Evolutionary conservation across 116 monocot species (phyloP).

Genomic region (Zostera marina): DNA sequence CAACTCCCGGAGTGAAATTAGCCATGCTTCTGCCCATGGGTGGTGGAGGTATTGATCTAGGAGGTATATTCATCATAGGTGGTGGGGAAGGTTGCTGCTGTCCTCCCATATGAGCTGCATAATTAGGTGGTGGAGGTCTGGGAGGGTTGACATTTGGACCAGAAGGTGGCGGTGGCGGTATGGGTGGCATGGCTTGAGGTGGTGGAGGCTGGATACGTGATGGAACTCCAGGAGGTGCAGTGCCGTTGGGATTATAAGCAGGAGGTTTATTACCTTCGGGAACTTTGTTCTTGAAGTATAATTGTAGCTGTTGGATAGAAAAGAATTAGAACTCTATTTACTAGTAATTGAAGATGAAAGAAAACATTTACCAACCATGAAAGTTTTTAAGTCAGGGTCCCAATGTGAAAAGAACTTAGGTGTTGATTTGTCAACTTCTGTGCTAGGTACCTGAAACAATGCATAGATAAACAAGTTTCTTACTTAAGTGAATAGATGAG

Average conservation of each 20-base stretch:
- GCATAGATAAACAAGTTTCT: neutral
- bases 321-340: neutral
- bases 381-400: constrained; percentile 93
- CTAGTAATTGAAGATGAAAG: neutral
- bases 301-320: constrained; percentile 40
- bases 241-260: constrained; percentile 27
- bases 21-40: constrained; percentile 6
- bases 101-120: constrained; percentile 13
- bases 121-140: constrained; percentile 24
- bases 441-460: constrained; percentile 67
- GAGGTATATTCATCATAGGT: constrained; percentile 27
- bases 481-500: neutral
- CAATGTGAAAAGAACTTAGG: constrained; percentile 92
- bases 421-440: constrained; percentile 83
- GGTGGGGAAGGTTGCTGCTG: constrained; percentile 37
- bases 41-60: constrained; percentile 22
- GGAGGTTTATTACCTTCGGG: constrained; percentile 58
- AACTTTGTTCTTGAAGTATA: constrained; percentile 77
- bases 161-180: constrained; percentile 26
- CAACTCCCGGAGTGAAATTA: constrained; percentile 6
- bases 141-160: constrained; percentile 13
- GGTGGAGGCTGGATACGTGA: constrained; percentile 53
- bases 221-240: constrained; percentile 41
- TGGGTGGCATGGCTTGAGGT: constrained; percentile 32
- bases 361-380: constrained; percentile 35